Evolutionary conservation across 2,329 filamentous ascomycete genomes (phyloP).

Genomic region (Apiospora kogelbergensis): DNA sequence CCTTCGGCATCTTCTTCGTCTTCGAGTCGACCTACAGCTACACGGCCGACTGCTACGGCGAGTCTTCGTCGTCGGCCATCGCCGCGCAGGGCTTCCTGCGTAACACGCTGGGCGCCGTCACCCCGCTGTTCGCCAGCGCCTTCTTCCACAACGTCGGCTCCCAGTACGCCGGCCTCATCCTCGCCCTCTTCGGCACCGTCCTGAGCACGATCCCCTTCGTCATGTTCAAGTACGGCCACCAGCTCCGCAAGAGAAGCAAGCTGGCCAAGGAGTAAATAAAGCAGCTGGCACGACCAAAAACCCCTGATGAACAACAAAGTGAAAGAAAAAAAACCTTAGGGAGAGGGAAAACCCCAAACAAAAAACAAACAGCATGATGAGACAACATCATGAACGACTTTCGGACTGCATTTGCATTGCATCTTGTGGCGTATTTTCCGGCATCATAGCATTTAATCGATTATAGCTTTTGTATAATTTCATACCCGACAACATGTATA

Average conservation of each 20-base stretch:
- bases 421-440: background rate
- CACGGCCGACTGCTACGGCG: slow-evolving; percentile 53
- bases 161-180: slow-evolving; percentile 49
- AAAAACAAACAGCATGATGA: too few species aligned
- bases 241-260: slow-evolving; percentile 38
- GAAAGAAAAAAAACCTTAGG: background rate
- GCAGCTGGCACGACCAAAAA: fast-evolving
- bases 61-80: slow-evolving; percentile 35
- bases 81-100: slow-evolving; percentile 53
- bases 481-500: too few species aligned
- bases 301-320: background rate
- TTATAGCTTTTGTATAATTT: too few species aligned
- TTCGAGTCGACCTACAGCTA: slow-evolving; percentile 42
- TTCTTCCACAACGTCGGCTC: slow-evolving; percentile 55
- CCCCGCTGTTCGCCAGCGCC: slow-evolving; percentile 49
- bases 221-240: slow-evolving; percentile 41
- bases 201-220: slow-evolving; percentile 38
- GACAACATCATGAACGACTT: too few species aligned
- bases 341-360: background rate
- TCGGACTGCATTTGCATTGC: background rate
- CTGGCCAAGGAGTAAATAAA: slow-evolving; percentile 23
- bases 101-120: slow-evolving; percentile 52
- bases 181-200: slow-evolving; percentile 44
- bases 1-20: slow-evolving; percentile 53
- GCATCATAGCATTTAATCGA: too few species aligned